Base-by-base conservation (phyloP, 2,329 filamentous ascomycete species). In the Colletotrichum sp. region DNA sequence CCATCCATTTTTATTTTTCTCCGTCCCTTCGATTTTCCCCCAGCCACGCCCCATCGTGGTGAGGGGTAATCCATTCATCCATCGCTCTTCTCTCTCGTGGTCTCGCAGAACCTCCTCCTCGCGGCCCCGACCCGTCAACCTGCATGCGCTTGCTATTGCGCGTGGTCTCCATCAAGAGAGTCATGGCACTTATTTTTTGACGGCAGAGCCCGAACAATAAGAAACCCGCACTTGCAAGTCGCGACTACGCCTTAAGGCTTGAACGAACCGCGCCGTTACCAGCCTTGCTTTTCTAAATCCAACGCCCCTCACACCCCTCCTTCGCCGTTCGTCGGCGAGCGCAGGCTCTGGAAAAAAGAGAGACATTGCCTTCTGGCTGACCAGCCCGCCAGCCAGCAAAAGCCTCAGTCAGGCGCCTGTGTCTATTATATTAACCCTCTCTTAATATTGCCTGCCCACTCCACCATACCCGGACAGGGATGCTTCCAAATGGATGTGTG, bases 391-490 rank as follows among this genome's bases (percentile, higher is more conserved):
- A 67, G 52, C 72, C 68, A 71, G 66, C 75, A 77, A 71, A 72
- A 72, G 57, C 72, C 68, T 76, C 75, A 72, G 72, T 72, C 75
- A 77, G 72, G 68, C 72, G 75, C 69, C 59, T 77, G 75, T 77
- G 65, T 75, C 66, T 76, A 72, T 76, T 72, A 77, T 77, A 77
- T 76, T 77, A 75, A 75, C 71, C 16, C 66, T 75, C 72, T 71
- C 60, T 36, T 68, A 75, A 75, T 73, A 76, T 76, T 68, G 73
- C 75, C 73, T 75, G 72, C 30, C 64, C 64, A 66, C 72, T 72
- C 74, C 72, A 72, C 72, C 72, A 69, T 64, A 72, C 36, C 75
- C 65, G 67, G 68, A 67, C 76, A 78, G 75, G 76, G 76, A 75
- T 75, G 32, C 22, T 48, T 52, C 63, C 32, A 68, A 77, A 26